Base-by-base conservation (phyloP, 306 rosid genomes). In the Calophaca sinica region DNA sequence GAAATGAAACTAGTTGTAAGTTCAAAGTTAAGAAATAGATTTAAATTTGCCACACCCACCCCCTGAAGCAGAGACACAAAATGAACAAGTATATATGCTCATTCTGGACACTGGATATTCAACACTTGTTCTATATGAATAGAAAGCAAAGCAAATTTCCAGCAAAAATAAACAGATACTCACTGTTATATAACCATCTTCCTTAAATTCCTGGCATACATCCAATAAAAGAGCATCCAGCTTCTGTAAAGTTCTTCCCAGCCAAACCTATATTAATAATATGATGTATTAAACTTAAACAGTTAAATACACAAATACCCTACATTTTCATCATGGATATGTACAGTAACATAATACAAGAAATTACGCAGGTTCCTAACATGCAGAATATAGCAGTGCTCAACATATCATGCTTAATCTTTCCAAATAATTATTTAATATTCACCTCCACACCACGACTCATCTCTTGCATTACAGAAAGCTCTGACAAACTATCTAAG, bases 391-490 rank as follows among this genome's bases (percentile, higher is more conserved):
- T 7, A 74, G 35, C 68, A 44, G 42, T 59, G 42, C 42, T 51
- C 62, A 61, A 39, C 48, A 46, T 69, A 70, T 71, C 52, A 76
- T 55, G 73, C 60, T 53, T 61, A 71, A 61, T 71, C 49, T 44
- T 70, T 78, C 29, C 53, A 61, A 62, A 55, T 65, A 73, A 72
- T 57, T 73, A 78, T 55, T 64, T 20, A 84, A 83, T 48, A 82
- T 75, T 86, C 82, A 87, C 99, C 96, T 96, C 99, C 70, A 92
- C 98, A 12, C 90, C 96, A 73, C 79, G 88, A 69, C 97, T 89
- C 96, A 96, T 96, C 85, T 96, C 97, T 80, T 92, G 99, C 70
- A 96, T 88, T 59, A 87, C 96, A 46, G 94, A 90, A 78, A 96
- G 91, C 68, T 89, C 93, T 71, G 99, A 90, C 72, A 89, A 84